phyloP scores from a whole-genome alignment of 225 moss, liverwort and hornwort species.

The Neckera pumila region DNA sequence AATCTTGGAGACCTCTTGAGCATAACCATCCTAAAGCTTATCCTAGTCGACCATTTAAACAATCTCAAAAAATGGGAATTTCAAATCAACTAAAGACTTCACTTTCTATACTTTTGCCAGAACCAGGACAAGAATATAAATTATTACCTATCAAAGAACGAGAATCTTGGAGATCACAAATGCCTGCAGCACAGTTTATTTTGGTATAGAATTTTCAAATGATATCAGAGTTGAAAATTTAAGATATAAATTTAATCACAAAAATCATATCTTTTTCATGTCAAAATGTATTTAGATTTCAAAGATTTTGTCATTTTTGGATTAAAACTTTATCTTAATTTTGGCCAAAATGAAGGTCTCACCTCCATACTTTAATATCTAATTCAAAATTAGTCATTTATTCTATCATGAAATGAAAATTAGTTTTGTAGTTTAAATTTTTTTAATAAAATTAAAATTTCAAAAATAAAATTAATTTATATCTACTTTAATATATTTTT shows the following conservation, averaged over 20 bases:
- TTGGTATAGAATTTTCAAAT: background rate
- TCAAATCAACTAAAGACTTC: background rate
- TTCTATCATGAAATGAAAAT: too few species aligned
- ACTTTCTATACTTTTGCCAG: background rate
- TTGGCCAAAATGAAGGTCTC: background rate
- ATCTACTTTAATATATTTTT: background rate
- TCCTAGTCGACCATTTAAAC: background rate
- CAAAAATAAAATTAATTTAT: too few species aligned
- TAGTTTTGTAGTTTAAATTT: rapidly evolving
- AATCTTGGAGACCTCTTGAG: constrained; percentile 15
- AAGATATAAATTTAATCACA: too few species aligned
- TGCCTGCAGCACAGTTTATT: constrained; percentile 10
- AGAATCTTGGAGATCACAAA: constrained; percentile 25
- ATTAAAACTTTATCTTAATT: background rate
- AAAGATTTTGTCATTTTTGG: background rate
- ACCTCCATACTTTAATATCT: background rate
- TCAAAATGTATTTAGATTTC: background rate
- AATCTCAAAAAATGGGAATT: constrained; percentile 1
- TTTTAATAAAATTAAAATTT: too few species aligned
- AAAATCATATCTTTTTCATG: background rate
- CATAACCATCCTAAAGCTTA: background rate
- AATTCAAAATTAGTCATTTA: background rate
- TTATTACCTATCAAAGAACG: background rate
- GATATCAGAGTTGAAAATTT: background rate
- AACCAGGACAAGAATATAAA: constrained; percentile 4